phyloP scores from a whole-genome alignment of 176 grass and related monocot genomes.

The Oryza brachyantha region DNA sequence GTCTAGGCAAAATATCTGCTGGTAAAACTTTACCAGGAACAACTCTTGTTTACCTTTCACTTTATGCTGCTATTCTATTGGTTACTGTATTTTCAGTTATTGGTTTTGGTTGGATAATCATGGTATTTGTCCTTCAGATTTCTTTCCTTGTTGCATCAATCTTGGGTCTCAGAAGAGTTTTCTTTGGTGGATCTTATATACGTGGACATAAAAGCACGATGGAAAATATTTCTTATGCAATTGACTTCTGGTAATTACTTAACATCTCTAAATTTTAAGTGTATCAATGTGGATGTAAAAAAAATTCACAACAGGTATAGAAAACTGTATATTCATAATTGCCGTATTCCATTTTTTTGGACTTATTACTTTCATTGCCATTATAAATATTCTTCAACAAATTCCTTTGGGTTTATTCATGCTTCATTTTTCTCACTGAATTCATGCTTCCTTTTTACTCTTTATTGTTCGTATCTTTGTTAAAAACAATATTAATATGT shows the following conservation, averaged over 20 bases:
- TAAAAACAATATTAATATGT: conserved; percentile 29
- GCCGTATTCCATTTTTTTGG: background rate
- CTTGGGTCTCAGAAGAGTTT: conserved; percentile 81
- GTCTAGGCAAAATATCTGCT: conserved; percentile 11
- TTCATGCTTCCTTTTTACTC: background rate
- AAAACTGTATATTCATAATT: background rate
- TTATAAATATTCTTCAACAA: background rate
- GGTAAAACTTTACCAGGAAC: background rate
- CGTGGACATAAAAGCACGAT: conserved; percentile 93
- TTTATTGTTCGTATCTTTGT: conserved; percentile 22
- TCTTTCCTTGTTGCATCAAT: conserved; percentile 94
- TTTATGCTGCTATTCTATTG: conserved; percentile 2
- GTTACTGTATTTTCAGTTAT: background rate
- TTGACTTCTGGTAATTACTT: conserved; percentile 78
- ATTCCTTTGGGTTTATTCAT: background rate
- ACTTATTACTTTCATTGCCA: conserved; percentile 2
- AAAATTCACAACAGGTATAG: background rate
- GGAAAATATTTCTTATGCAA: conserved; percentile 95
- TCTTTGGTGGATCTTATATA: conserved; percentile 98
- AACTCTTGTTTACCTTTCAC: conserved; percentile 10
- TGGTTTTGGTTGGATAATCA: conserved; percentile 6
- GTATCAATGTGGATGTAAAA: background rate
- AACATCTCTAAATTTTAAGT: background rate
- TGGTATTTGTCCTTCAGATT: conserved; percentile 50
- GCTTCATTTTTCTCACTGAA: background rate